phyloP scores from a whole-genome alignment of 208 protist genomes.

The Trypanosomatidae sp. region DNA sequence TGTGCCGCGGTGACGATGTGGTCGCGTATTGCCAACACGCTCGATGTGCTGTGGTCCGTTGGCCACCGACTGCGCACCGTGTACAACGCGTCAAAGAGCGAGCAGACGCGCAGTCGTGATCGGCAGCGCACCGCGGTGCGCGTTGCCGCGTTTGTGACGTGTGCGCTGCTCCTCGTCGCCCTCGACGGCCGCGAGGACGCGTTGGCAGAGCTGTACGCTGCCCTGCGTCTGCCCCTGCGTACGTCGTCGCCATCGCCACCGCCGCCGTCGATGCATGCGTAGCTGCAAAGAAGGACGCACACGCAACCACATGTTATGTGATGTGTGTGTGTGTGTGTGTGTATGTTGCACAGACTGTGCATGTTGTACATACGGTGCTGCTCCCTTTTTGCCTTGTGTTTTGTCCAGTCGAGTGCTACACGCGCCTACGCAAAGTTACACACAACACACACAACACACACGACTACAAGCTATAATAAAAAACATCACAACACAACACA shows the following conservation, averaged over 20 bases:
- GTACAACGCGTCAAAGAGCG: conserved; percentile 57
- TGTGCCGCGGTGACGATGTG: conserved; percentile 8
- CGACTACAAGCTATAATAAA: neutral
- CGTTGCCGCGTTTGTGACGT: conserved; percentile 12
- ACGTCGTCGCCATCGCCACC: no score
- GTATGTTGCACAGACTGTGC: no score
- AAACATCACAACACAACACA: neutral
- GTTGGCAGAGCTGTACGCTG: conserved; percentile 2
- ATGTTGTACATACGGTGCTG: no score
- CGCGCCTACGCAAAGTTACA: no score
- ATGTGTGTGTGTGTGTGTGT: no score
- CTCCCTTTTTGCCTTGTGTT: no score
- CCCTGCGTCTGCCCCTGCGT: no score
- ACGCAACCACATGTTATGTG: no score
- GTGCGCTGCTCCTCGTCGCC: conserved; percentile 18
- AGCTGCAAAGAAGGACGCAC: no score
- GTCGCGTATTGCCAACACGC: conserved; percentile 18
- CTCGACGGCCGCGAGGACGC: conserved; percentile 30
- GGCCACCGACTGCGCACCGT: conserved; percentile 47
- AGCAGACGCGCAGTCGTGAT: conserved; percentile 26
- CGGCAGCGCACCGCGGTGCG: conserved; percentile 22
- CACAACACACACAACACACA: no score
- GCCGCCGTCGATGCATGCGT: no score
- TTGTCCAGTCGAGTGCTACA: no score
- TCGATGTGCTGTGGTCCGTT: conserved; percentile 47